Conservation (phyloP, 768 basidiomycete species). For the Tylopilus cervinicoccineus region DNA sequence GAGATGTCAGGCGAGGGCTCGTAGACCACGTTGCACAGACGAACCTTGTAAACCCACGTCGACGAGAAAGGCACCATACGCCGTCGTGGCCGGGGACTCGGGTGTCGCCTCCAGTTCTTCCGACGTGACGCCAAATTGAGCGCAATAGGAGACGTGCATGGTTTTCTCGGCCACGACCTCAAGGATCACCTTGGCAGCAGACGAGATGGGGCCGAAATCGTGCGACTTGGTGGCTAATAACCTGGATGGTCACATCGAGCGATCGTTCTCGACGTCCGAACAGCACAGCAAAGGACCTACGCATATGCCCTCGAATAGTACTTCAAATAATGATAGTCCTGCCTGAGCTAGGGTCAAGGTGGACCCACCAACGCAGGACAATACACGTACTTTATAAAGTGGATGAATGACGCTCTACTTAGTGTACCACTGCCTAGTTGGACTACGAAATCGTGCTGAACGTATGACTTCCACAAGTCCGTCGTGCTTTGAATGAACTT, state of each 20-base stretch:
- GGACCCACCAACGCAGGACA: not conserved
- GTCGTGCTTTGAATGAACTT: constrained; percentile 57
- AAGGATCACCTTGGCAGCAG: constrained; percentile 60
- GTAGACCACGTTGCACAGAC: not conserved
- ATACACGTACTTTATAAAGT: constrained; percentile 73
- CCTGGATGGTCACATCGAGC: constrained; percentile 30
- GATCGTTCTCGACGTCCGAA: not conserved
- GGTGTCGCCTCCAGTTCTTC: constrained; percentile 57
- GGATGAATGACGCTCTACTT: constrained; percentile 59
- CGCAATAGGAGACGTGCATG: constrained; percentile 72
- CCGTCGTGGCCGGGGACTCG: constrained; percentile 71
- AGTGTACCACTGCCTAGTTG: constrained; percentile 73
- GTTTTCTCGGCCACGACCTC: constrained; percentile 64
- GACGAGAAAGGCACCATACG: constrained; percentile 84
- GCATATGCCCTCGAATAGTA: constrained; percentile 84
- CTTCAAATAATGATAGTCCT: constrained; percentile 77
- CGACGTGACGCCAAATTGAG: constrained; percentile 59
- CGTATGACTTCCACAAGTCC: constrained; percentile 65
- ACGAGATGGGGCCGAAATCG: constrained; percentile 55
- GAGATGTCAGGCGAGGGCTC: not conserved
- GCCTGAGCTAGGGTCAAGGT: constrained; percentile 38
- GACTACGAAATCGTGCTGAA: constrained; percentile 81
- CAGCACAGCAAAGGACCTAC: constrained; percentile 32
- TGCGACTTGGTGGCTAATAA: constrained; percentile 77
- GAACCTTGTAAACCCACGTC: constrained; percentile 60